Conservation (phyloP, 495 filamentous ascomycete genomes). For the Hyaloscypha finlandica region DNA sequence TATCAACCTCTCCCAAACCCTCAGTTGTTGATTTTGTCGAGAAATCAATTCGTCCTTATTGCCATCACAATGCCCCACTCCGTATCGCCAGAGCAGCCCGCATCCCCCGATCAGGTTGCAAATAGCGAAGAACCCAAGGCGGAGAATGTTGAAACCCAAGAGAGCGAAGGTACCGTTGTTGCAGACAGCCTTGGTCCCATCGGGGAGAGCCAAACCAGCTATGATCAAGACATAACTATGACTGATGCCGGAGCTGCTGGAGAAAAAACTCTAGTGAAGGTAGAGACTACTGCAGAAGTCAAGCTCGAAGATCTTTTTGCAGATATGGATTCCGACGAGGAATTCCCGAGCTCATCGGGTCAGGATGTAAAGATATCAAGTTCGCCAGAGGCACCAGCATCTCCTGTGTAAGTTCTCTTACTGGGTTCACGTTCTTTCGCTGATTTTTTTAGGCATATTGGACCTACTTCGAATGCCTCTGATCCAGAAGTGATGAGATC, state of each 20-base stretch:
- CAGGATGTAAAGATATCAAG: conserved; percentile 45
- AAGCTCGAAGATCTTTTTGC: conserved; percentile 82
- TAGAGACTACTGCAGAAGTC: conserved; percentile 36
- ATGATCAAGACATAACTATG: conserved; percentile 37
- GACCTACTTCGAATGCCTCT: conserved; percentile 42
- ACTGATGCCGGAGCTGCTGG: conserved; percentile 35
- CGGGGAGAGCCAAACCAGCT: conserved; percentile 21
- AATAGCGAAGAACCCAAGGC: conserved; percentile 30
- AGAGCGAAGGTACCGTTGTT: conserved; percentile 11
- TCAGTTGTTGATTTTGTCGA: neutral
- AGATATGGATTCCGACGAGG: conserved; percentile 75
- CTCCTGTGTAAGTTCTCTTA: conserved; percentile 40
- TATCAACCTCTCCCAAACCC: neutral
- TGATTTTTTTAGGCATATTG: conserved; percentile 27
- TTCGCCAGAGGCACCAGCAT: conserved; percentile 44
- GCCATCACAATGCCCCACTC: conserved; percentile 53
- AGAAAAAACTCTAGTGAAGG: conserved; percentile 32
- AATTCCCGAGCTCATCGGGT: conserved; percentile 64
- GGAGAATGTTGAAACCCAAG: conserved; percentile 30
- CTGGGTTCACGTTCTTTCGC: neutral
- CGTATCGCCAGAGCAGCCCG: conserved; percentile 38
- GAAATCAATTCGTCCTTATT: neutral
- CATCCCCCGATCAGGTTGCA: conserved; percentile 32
- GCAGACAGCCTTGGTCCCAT: conserved; percentile 7
- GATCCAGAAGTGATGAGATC: conserved; percentile 82